phyloP scores from a whole-genome alignment of 2,329 filamentous ascomycete genomes.

The Scytalidium lignicola region DNA sequence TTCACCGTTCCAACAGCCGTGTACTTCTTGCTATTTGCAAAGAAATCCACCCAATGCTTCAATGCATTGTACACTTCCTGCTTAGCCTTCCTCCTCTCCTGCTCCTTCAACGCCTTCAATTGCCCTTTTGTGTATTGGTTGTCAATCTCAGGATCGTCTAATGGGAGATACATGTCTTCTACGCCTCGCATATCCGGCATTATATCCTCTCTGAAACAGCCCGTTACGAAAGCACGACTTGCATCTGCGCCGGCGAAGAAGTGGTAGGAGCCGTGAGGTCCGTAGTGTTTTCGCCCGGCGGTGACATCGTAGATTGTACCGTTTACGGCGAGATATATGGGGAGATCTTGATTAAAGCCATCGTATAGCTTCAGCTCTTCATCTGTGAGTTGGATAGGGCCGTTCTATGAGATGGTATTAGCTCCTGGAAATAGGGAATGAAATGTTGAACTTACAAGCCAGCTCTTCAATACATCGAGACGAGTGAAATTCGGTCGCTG shows the following conservation, averaged over 20 bases:
- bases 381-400: constrained; percentile 68
- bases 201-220: constrained; percentile 76
- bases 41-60: constrained; percentile 79
- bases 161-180: constrained; percentile 75
- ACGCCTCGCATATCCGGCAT: constrained; percentile 81
- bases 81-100: constrained; percentile 61
- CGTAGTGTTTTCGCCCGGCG: constrained; percentile 64
- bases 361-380: constrained; percentile 69
- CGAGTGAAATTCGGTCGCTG: constrained; percentile 21
- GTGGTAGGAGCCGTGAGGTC: constrained; percentile 79
- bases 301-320: constrained; percentile 81
- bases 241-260: constrained; percentile 86
- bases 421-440: neutral
- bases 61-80: constrained; percentile 62
- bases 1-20: constrained; percentile 71
- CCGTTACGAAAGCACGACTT: constrained; percentile 82
- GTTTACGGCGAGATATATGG: constrained; percentile 88
- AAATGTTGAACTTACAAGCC: constrained; percentile 16
- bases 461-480: constrained; percentile 15
- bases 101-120: constrained; percentile 47
- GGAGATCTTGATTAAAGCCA: constrained; percentile 67
- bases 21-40: constrained; percentile 75
- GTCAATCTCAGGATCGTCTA: constrained; percentile 60
- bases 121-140: constrained; percentile 48
- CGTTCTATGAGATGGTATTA: constrained; percentile 32